Evolutionary conservation across 2,329 filamentous ascomycete genomes (phyloP).

Genomic region (Botrytis hyacinthi): DNA sequence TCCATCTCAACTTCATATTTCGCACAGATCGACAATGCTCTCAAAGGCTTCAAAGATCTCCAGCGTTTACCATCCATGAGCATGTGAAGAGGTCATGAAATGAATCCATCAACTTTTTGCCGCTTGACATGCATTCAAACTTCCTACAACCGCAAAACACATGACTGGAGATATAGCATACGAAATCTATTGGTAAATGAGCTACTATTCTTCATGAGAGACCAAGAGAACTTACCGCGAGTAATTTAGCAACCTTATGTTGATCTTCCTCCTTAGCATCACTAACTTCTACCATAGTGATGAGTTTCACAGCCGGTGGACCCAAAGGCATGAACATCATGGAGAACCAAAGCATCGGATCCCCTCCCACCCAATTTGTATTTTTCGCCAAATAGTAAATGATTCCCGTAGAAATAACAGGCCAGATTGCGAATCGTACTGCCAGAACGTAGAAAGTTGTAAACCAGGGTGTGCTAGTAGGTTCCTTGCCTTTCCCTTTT

Average conservation of each 20-base stretch:
- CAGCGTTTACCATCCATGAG: background rate
- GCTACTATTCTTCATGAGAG: background rate
- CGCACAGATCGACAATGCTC: background rate
- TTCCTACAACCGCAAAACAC: constrained; percentile 42
- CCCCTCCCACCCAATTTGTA: constrained; percentile 51
- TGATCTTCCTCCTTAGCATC: constrained; percentile 43
- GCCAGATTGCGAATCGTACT: constrained; percentile 62
- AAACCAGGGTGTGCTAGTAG: constrained; percentile 47
- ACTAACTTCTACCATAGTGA: constrained; percentile 47
- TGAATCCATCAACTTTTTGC: constrained; percentile 18
- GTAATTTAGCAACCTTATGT: constrained; percentile 45
- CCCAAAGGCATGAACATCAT: constrained; percentile 50
- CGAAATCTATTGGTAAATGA: constrained; percentile 35
- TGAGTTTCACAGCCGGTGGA: constrained; percentile 49
- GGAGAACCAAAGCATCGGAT: constrained; percentile 65
- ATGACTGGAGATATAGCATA: constrained; percentile 43
- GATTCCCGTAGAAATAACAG: constrained; percentile 51
- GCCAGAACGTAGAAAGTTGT: constrained; percentile 51
- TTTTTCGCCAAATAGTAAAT: constrained; percentile 55
- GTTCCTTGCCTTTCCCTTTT: constrained; percentile 29
- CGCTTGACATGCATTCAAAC: constrained; percentile 38
- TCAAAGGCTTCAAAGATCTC: background rate
- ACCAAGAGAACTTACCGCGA: constrained; percentile 39
- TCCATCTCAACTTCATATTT: background rate
- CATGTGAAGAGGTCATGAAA: background rate